Percentiles rank a stretch among this genome's conserved stretches.
phyloP scores from a whole-genome alignment of 768 basidiomycete genomes.

The Boletus subparvulus region DNA sequence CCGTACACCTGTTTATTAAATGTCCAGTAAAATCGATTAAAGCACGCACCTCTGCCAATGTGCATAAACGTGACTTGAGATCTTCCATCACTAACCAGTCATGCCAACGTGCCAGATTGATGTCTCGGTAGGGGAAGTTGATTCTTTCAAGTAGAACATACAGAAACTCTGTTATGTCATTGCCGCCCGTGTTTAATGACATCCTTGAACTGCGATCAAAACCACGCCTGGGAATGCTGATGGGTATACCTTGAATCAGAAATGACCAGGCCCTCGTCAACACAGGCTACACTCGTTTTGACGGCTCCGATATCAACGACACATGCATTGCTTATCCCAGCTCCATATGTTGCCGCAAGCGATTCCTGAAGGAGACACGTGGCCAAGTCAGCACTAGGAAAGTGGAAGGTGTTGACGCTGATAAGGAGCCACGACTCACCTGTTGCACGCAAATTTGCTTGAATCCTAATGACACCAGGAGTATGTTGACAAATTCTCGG shows the following conservation, averaged over 20 bases:
- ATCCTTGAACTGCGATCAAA: conserved; percentile 46
- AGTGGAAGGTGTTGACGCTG: neutral
- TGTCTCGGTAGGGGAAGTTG: conserved; percentile 83
- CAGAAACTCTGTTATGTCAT: conserved; percentile 92
- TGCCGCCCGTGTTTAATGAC: conserved; percentile 84
- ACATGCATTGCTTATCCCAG: conserved; percentile 92
- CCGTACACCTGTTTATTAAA: conserved; percentile 7
- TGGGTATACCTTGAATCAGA: conserved; percentile 75
- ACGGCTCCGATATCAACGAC: conserved; percentile 93
- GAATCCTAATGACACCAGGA: conserved; percentile 83
- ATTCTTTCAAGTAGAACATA: conserved; percentile 76
- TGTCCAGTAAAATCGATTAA: conserved; percentile 1
- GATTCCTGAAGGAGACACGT: conserved; percentile 61
- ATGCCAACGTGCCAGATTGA: conserved; percentile 72
- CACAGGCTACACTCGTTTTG: conserved; percentile 83
- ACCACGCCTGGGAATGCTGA: neutral
- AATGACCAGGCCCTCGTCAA: conserved; percentile 90
- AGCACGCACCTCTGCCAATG: conserved; percentile 75
- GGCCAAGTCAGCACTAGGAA: neutral
- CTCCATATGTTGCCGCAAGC: conserved; percentile 90
- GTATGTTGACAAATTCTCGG: conserved; percentile 67
- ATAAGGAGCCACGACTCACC: conserved; percentile 37
- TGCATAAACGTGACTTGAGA: conserved; percentile 81
- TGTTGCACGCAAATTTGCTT: conserved; percentile 92
- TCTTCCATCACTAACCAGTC: conserved; percentile 94